These are phyloP conservation scores for Angomonas deanei DNA, from an alignment of 208 protist genomes.

Conservation along the genomic window DNA sequence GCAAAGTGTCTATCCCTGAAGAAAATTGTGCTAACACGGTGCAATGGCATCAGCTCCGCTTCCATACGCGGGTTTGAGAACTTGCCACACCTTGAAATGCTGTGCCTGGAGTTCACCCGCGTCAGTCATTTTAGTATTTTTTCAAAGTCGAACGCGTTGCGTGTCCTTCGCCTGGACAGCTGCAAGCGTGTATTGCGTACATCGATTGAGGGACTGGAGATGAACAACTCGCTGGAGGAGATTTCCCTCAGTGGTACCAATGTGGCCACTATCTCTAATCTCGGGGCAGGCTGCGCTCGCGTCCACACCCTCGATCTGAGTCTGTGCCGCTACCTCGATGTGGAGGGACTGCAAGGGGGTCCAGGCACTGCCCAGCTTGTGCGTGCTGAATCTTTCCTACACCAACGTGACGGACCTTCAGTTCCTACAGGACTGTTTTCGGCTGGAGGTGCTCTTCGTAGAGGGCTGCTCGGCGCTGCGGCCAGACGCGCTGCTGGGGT, in stretches of 20 bases:
- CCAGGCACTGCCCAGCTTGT: conserved; percentile 32
- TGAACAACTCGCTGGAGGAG: conserved; percentile 25
- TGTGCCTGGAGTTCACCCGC: conserved; percentile 59
- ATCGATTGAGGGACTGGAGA: conserved; percentile 44
- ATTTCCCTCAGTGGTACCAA: conserved; percentile 54
- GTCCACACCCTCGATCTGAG: conserved; percentile 50
- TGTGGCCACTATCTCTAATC: conserved; percentile 42
- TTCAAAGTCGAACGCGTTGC: conserved; percentile 18
- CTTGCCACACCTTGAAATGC: conserved; percentile 30
- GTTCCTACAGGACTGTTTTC: conserved; percentile 32
- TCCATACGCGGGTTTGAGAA: conserved; percentile 32
- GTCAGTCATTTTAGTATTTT: conserved; percentile 35
- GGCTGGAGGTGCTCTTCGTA: conserved; percentile 33
- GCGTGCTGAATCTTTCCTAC: conserved; percentile 43
- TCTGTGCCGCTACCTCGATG: conserved; percentile 48
- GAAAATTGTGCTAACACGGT: conserved; percentile 38
- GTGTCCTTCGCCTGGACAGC: conserved; percentile 33
- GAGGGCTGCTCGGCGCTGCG: conserved; percentile 36
- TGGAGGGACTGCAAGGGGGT: conserved; percentile 47
- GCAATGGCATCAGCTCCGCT: conserved; percentile 39
- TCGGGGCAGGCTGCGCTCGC: conserved; percentile 24
- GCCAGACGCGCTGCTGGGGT: conserved; percentile 23
- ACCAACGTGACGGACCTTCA: conserved; percentile 35
- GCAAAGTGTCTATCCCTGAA: conserved; percentile 29
- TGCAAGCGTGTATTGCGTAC: conserved; percentile 56